Conservation (phyloP, 768 basidiomycete species). For the Leccinum aurantiacum region DNA sequence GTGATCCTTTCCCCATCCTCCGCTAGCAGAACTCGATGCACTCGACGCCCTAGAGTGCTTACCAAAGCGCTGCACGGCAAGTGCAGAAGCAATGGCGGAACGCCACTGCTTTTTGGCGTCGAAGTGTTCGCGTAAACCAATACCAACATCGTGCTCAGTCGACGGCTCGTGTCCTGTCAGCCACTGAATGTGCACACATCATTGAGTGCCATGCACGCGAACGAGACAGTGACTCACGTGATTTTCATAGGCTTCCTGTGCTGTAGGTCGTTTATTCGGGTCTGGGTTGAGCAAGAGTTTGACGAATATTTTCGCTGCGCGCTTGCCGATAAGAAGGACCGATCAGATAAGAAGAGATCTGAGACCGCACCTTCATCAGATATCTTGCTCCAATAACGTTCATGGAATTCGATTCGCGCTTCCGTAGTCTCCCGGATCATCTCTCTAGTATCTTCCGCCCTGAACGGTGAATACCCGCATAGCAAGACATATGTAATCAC, state of each 20-base stretch:
- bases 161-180: constrained; percentile 64
- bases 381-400: constrained; percentile 91
- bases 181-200: constrained; percentile 51
- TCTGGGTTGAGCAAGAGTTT: constrained; percentile 66
- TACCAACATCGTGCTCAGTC: constrained; percentile 70
- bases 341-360: neutral
- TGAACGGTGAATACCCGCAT: constrained; percentile 95
- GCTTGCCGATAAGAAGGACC: neutral
- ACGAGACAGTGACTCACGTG: constrained; percentile 44
- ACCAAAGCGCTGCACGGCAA: constrained; percentile 37
- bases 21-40: constrained; percentile 33
- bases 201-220: constrained; percentile 1
- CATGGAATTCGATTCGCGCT: constrained; percentile 88
- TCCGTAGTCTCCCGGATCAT: constrained; percentile 83
- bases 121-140: constrained; percentile 80
- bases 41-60: constrained; percentile 28
- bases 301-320: constrained; percentile 83
- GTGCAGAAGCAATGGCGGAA: constrained; percentile 58
- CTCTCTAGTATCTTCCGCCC: constrained; percentile 73
- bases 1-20: constrained; percentile 39
- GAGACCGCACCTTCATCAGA: constrained; percentile 60
- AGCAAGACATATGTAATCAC: constrained; percentile 94
- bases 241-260: constrained; percentile 65
- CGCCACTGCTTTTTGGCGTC: constrained; percentile 74
- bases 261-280: constrained; percentile 69